Evolutionary conservation across 1,284 basidiomycete genomes (phyloP).

Genomic region (Papiliotrema fonsecae): DNA sequence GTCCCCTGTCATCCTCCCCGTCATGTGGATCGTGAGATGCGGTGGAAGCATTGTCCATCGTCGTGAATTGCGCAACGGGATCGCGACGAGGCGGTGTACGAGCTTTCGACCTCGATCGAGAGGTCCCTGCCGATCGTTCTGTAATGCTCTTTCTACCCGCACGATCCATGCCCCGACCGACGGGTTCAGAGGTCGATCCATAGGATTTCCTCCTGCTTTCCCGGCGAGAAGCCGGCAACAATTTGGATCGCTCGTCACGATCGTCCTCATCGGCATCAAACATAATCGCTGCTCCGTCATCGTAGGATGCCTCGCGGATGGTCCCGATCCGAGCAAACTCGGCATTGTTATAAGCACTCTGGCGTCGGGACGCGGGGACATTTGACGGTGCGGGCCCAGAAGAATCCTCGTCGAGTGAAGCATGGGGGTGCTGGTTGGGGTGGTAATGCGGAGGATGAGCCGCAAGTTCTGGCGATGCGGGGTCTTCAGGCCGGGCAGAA

Average conservation of each 20-base stretch:
- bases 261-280: constrained; percentile 27
- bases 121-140: constrained; percentile 18
- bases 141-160: constrained; percentile 1
- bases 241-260: constrained; percentile 10
- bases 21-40: no score
- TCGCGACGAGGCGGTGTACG: constrained; percentile 32
- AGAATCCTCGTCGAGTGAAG: not conserved
- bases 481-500: constrained; percentile 4
- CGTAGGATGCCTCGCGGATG: constrained; percentile 28
- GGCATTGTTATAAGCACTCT: not conserved
- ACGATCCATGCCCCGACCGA: constrained; percentile 7
- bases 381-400: not conserved
- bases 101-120: constrained; percentile 29
- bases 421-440: not conserved
- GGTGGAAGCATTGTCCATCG: not conserved
- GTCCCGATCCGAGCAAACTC: constrained; percentile 17
- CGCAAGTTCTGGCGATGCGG: no score
- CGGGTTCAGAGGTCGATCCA: constrained; percentile 21
- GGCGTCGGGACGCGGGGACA: not conserved
- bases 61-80: constrained; percentile 1
- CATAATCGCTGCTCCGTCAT: constrained; percentile 26
- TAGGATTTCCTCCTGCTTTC: constrained; percentile 14
- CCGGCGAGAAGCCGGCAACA: constrained; percentile 11
- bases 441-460: constrained; percentile 2
- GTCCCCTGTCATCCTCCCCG: constrained; percentile 5